phyloP scores from a whole-genome alignment of 306 rosid species.

The Arachis hypogaea region DNA sequence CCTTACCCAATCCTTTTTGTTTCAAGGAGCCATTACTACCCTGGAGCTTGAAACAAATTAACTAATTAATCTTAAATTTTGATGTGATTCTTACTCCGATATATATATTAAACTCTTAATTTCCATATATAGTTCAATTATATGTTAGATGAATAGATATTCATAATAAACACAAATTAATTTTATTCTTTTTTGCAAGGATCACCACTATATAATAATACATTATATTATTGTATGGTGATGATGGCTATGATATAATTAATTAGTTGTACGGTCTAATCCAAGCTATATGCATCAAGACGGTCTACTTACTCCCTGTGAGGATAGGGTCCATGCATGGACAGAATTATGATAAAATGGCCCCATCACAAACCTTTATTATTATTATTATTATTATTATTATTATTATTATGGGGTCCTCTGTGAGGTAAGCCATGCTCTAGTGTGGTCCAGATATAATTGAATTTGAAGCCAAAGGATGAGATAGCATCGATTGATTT shows the following conservation, averaged over 20 bases:
- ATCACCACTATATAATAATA: not conserved
- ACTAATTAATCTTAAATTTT: no score
- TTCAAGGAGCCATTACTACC: no score
- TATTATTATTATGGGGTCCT: slow-evolving; percentile 39
- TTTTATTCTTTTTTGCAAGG: no score
- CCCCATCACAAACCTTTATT: not conserved
- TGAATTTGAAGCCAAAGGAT: slow-evolving; percentile 13
- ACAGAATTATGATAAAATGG: slow-evolving; percentile 6
- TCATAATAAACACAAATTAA: no score
- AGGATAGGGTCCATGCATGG: slow-evolving; percentile 28
- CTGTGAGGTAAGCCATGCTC: slow-evolving; percentile 38
- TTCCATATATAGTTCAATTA: no score
- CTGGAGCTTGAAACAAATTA: no score
- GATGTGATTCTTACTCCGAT: no score
- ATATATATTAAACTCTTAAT: no score
- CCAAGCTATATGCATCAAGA: not conserved
- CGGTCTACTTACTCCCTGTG: slow-evolving; percentile 44
- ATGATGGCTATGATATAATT: slow-evolving; percentile 33
- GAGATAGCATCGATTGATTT: not conserved
- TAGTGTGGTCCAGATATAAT: slow-evolving; percentile 29
- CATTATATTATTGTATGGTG: slow-evolving; percentile 16
- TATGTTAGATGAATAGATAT: no score
- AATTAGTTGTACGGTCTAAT: slow-evolving; percentile 46
- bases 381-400: no score
- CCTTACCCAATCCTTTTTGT: no score